These are phyloP conservation scores for Candida morakotiae DNA, from an alignment of 805 yeast species.

Conservation along the genomic window DNA sequence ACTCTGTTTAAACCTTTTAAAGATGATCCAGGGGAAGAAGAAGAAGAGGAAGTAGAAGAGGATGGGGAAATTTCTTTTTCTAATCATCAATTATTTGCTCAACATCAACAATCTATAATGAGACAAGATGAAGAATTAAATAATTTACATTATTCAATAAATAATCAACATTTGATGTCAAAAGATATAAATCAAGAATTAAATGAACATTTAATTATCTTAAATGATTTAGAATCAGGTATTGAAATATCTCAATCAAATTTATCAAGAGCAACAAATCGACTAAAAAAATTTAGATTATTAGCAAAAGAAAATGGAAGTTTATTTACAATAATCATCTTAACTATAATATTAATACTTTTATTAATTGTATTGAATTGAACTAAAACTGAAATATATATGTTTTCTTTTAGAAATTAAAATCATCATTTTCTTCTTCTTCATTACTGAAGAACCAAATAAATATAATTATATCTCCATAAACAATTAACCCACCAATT, in stretches of 20 bases:
- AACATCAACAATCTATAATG: slow-evolving; percentile 37
- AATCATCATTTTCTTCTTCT: slow-evolving; percentile 43
- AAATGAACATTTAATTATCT: slow-evolving; percentile 38
- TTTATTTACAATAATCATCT: slow-evolving; percentile 36
- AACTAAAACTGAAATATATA: no score
- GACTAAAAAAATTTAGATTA: slow-evolving; percentile 28
- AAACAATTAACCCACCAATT: slow-evolving; percentile 42
- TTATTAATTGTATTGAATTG: slow-evolving; percentile 39
- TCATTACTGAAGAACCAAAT: slow-evolving; percentile 44
- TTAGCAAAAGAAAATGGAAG: slow-evolving; percentile 40
- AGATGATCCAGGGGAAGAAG: slow-evolving; percentile 20
- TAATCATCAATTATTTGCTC: slow-evolving; percentile 39
- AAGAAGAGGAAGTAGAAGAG: no score
- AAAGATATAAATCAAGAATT: slow-evolving; percentile 32
- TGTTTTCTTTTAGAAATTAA: slow-evolving; percentile 28
- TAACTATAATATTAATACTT: slow-evolving; percentile 36
- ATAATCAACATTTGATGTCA: slow-evolving; percentile 38
- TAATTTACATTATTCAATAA: slow-evolving; percentile 28
- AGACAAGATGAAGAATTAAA: slow-evolving; percentile 36
- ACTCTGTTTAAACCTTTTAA: slow-evolving; percentile 30
- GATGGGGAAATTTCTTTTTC: no score
- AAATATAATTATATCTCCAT: slow-evolving; percentile 39
- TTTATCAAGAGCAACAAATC: slow-evolving; percentile 27
- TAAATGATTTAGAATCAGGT: slow-evolving; percentile 39
- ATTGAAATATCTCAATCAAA: slow-evolving; percentile 31